These are phyloP conservation scores for Magnolia kwangsiensis DNA, from an alignment of 164 flowering plant genomes.

Conservation along the genomic window DNA sequence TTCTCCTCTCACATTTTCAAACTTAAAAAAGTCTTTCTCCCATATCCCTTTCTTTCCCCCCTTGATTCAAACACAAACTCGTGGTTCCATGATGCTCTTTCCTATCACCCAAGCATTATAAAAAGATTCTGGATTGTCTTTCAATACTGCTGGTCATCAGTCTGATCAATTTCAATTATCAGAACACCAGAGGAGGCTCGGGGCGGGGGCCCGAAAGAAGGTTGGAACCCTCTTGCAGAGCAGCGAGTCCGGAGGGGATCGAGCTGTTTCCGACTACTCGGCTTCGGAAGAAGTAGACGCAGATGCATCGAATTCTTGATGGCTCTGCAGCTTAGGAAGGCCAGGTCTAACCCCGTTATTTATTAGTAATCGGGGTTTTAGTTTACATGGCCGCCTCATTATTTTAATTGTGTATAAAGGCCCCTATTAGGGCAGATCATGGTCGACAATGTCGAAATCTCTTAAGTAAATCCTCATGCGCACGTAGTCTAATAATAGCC, in stretches of 20 bases:
- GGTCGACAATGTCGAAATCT: background rate
- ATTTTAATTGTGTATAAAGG: slow-evolving; percentile 23
- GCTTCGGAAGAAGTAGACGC: slow-evolving; percentile 48
- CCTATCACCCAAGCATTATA: too few relatives aligned
- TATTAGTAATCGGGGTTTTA: slow-evolving; percentile 2
- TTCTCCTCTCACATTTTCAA: too few relatives aligned
- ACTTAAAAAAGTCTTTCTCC: too few relatives aligned
- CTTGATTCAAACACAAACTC: too few relatives aligned
- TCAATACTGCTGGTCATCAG: background rate
- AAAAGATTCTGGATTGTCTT: background rate
- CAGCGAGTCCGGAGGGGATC: slow-evolving; percentile 40
- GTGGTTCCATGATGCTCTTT: too few relatives aligned
- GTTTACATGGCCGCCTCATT: slow-evolving; percentile 6
- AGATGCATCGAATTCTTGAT: slow-evolving; percentile 35
- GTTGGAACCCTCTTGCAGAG: slow-evolving; percentile 26
- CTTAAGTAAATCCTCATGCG: background rate
- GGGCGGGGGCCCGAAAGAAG: slow-evolving; percentile 31
- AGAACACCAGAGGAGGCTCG: slow-evolving; percentile 55
- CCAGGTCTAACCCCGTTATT: slow-evolving; percentile 7
- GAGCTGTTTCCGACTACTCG: slow-evolving; percentile 32
- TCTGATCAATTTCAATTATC: slow-evolving; percentile 8
- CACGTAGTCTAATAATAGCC: background rate
- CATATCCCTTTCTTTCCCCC: too few relatives aligned
- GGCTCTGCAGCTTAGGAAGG: slow-evolving; percentile 3
- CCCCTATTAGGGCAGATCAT: slow-evolving; percentile 33